Percentiles rank a stretch among this genome's conserved stretches.
These are phyloP conservation scores for Amanita pseudoporphyria DNA, from an alignment of 768 basidiomycete species.

Conservation along the genomic window DNA sequence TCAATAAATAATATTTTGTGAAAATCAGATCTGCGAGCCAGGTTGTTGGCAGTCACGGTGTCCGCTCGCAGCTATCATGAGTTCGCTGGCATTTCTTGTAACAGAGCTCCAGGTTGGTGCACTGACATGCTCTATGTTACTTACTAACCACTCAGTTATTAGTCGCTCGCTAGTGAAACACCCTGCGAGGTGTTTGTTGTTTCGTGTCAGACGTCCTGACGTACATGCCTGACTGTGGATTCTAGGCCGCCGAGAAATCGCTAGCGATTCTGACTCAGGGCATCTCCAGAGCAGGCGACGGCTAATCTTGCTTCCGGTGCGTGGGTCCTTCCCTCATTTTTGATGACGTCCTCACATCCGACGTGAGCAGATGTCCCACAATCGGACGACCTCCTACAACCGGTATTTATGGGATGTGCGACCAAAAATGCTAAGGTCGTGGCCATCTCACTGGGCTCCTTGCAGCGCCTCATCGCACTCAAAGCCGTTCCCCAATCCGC, in stretches of 20 bases:
- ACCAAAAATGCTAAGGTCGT: constrained; percentile 90
- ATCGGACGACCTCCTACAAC: too few species aligned
- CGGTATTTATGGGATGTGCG: too few species aligned
- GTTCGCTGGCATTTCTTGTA: constrained; percentile 42
- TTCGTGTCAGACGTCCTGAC: too few species aligned
- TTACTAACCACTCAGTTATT: background rate
- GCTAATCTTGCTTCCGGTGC: constrained; percentile 53
- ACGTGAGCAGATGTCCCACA: constrained; percentile 51
- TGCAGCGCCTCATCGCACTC: constrained; percentile 73
- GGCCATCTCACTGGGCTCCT: constrained; percentile 82
- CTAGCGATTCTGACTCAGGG: constrained; percentile 61
- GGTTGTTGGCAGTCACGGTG: too few species aligned
- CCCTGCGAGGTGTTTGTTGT: too few species aligned
- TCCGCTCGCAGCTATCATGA: constrained; percentile 32
- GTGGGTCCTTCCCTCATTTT: constrained; percentile 26
- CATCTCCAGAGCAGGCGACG: constrained; percentile 76
- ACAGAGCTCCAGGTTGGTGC: too few species aligned
- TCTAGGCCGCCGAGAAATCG: too few species aligned
- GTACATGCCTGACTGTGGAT: too few species aligned
- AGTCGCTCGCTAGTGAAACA: constrained; percentile 87
- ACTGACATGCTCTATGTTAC: background rate
- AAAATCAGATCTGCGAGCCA: too few species aligned
- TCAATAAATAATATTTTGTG: too few species aligned
- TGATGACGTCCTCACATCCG: too few species aligned
- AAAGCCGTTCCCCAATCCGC: constrained; percentile 77